Conservation (phyloP, 345 rosid genomes). For the Capsella bursapastoris region DNA sequence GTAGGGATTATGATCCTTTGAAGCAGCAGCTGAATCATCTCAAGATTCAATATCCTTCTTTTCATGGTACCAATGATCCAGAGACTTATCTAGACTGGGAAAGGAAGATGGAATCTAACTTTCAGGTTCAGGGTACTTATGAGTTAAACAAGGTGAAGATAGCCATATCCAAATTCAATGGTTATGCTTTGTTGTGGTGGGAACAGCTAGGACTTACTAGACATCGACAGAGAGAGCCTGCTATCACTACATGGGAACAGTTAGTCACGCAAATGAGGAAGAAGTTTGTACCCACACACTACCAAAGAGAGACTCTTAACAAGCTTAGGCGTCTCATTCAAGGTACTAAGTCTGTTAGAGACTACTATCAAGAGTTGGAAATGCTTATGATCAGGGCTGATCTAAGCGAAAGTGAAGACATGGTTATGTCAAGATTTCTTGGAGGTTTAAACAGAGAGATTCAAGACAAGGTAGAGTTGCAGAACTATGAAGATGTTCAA, state of each 20-base stretch:
- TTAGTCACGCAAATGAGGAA: neutral
- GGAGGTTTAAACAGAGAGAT: neutral
- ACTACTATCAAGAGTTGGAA: neutral
- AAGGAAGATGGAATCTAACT: constrained; percentile 8
- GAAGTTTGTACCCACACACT: neutral
- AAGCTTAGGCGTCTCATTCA: neutral
- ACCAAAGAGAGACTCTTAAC: neutral
- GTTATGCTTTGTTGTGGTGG: constrained; percentile 2
- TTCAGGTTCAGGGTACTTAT: neutral
- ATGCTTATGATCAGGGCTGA: neutral
- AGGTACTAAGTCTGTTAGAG: neutral
- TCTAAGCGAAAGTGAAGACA: neutral
- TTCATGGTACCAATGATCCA: constrained; percentile 5
- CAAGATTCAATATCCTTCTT: neutral
- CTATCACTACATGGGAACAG: constrained; percentile 4
- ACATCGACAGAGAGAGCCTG: constrained; percentile 1
- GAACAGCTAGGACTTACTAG: neutral
- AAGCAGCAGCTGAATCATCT: neutral
- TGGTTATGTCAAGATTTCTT: too few relatives aligned
- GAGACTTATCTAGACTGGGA: constrained; percentile 18
- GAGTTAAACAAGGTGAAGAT: neutral
- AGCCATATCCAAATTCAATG: neutral
- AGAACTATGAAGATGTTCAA: neutral
- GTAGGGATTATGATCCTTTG: too few relatives aligned
- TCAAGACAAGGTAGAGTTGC: neutral